Evolutionary conservation across 2,329 filamentous ascomycete genomes (phyloP), one percentile per base, ranked within the genome.

Genomic region (Verruconis gallopava): DNA sequence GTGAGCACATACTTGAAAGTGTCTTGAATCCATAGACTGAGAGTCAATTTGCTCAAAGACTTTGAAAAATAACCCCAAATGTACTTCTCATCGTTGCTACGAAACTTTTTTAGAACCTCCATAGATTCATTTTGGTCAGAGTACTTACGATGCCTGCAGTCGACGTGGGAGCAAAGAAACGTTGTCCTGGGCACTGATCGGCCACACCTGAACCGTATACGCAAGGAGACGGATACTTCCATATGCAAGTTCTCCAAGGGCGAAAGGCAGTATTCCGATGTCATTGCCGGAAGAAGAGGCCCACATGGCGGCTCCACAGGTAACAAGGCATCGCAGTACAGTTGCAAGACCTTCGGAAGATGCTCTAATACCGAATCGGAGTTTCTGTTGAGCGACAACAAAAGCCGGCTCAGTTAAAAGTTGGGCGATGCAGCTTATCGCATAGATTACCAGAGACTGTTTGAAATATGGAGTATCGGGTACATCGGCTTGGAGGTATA

Each of bases 1-100:
- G 91, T 96, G 40, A 98, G 73, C 40, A 96, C 58, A 57, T 96
- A 89, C 61, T 98, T 98, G 53, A 96, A 76, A 15, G 85, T 63
- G 25, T 84, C 88, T 62, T 98, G 91, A 4, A 86, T 66, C 63
- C 86, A 89, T 58, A 96, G 75, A 53, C 81, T 93, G n/a, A 72
- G 69, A 3, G 81, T 81, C 3, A 96, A 72, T 13, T 72, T 72
- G 20, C 91, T 64, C 1, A 93, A 76, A 2, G 77, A 72, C 9
- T 65, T 65, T 45, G 84, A 81, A 55, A 95, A 85, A 43, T 55
- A 53, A 34, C 36, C 20, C 44, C 51, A 21, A 54, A 45, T 14
- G 52, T 46, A 35, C 43, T 41, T 4, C 49, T 44, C 47, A 15
- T 37, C 13, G 14, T 37, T 21, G 4, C 40, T 42, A 13, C 15